Evolutionary conservation across 441 rosid genomes (phyloP), one percentile per base, ranked within the genome.

Genomic region (Breynia disticha): DNA sequence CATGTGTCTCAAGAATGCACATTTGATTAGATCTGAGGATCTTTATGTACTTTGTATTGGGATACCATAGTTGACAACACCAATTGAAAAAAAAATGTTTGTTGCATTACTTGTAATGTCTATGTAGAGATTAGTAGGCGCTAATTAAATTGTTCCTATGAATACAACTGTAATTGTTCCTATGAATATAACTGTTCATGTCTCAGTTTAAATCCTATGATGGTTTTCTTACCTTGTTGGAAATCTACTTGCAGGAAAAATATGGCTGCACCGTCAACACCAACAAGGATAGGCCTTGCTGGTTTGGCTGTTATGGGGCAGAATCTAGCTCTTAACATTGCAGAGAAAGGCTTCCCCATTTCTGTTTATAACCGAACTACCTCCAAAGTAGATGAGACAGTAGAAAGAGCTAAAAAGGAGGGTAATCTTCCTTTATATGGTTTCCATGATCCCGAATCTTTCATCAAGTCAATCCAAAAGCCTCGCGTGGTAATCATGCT

Each of bases 251-350:
- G 18, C 73, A 82, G 75, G 64, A 65, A 61, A 73, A 60, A 2
- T 35, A 80, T 79, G 79, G 81, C 77, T 55, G 61, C 77, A 54
- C 76, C 86, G 7, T 62, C 67, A 48, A 46, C 60, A 49, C 86
- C 71, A 19, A 81, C 95, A 1, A 84, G 97, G 71, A 82, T 90
- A 22, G 98, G 98, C 56, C 70, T 90, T 50, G 98, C 98, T 56
- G 98, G 95, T 62, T 74, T 90, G 0, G 98, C 96, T 21, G 98
- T 87, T 49, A 90, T 90, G 98, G 98, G 98, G 55, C 98, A 90
- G 68, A 90, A 90, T 72, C 71, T 90, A 32, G 96, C 96, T 46
- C 89, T 90, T 60, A 90, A 86, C 75, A 86, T 89, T 38, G 97
- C 97, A 0, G 86, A 86, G 75, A 89, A 90, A 82, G 97, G 97